These are phyloP conservation scores for Trametes maxima DNA, from an alignment of 768 basidiomycete genomes.

Conservation along the genomic window DNA sequence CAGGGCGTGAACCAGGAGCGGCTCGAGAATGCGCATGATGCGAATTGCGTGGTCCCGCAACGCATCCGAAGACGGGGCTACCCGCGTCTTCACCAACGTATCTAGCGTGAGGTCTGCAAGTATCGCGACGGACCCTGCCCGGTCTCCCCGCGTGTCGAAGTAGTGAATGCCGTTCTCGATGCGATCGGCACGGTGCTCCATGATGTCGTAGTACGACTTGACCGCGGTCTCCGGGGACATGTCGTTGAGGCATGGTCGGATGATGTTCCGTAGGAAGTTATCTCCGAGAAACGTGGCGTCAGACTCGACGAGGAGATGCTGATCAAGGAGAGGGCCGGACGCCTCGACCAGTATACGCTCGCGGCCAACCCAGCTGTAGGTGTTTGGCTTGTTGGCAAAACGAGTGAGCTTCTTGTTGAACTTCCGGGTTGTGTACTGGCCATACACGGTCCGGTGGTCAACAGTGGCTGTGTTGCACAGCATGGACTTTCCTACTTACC, in stretches of 20 bases:
- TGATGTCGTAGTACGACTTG: constrained; percentile 16
- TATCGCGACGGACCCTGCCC: constrained; percentile 12
- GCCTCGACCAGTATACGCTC: constrained; percentile 14
- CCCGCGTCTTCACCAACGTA: constrained; percentile 6
- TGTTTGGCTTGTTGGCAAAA: constrained; percentile 20
- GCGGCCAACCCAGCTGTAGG: constrained; percentile 18
- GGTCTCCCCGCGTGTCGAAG: constrained; percentile 10
- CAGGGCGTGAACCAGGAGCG: constrained; percentile 12
- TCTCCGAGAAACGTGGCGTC: constrained; percentile 18
- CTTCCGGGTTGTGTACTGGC: too few relatives aligned
- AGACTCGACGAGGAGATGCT: constrained; percentile 15
- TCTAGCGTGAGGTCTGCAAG: constrained; percentile 21
- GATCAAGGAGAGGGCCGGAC: constrained; percentile 13
- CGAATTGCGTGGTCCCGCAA: constrained; percentile 6
- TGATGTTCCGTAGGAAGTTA: constrained; percentile 12
- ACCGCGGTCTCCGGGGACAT: constrained; percentile 10
- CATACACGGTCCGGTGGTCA: too few relatives aligned
- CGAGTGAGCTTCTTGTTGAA: too few relatives aligned
- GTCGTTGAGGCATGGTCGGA: constrained; percentile 18
- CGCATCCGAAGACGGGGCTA: not conserved
- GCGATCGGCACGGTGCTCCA: constrained; percentile 16
- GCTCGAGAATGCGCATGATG: constrained; percentile 15
- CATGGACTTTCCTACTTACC: too few relatives aligned
- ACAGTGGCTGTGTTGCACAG: too few relatives aligned
- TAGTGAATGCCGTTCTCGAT: constrained; percentile 13